A percentile compares a stretch with the other conserved stretches of the same genome.
phyloP scores from a whole-genome alignment of 495 filamentous ascomycete genomes.

The Penicillium goetzii region DNA sequence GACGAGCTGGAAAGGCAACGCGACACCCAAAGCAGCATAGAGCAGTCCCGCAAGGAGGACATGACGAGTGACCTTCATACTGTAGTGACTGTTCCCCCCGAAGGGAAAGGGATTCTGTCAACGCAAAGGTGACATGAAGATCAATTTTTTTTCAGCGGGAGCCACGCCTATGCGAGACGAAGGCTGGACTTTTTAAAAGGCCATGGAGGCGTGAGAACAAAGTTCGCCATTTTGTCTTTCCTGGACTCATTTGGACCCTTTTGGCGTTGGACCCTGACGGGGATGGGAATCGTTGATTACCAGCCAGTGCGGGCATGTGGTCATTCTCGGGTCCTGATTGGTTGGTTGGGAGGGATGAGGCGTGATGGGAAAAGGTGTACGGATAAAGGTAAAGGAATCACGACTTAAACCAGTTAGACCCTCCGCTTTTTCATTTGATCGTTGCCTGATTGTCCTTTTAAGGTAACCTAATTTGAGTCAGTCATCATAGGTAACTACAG shows the following conservation, averaged over 20 bases:
- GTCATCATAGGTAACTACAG: background rate
- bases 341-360: background rate
- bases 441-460: background rate
- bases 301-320: conserved; percentile 15
- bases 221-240: background rate
- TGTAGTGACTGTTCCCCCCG: conserved; percentile 9
- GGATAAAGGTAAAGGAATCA: background rate
- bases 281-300: background rate
- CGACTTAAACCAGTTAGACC: background rate
- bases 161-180: background rate
- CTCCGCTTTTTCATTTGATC: background rate
- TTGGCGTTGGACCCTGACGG: background rate
- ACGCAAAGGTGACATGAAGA: conserved; percentile 11
- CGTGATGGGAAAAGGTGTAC: background rate
- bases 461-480: no score
- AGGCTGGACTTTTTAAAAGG: background rate
- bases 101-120: background rate
- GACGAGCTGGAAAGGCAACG: conserved; percentile 12
- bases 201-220: background rate
- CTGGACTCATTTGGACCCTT: background rate
- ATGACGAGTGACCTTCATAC: conserved; percentile 14
- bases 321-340: conserved; percentile 4
- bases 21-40: background rate
- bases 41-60: conserved; percentile 1
- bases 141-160: background rate